Evolutionary conservation across 2,329 filamentous ascomycete genomes (phyloP).

Genomic region (Triangularia verruculosa): DNA sequence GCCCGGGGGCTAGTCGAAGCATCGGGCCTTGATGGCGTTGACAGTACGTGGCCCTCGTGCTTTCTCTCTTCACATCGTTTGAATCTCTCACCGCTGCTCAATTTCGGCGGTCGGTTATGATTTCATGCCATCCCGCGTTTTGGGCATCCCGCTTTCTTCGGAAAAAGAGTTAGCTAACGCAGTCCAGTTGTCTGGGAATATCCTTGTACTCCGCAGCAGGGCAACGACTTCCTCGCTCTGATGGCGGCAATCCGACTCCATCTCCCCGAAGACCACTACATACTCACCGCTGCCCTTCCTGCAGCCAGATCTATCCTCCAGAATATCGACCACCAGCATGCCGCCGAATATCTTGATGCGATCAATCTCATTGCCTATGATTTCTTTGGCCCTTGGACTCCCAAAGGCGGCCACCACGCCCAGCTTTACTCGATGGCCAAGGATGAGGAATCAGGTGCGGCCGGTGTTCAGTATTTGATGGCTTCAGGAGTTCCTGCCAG

Average conservation of each 20-base stretch:
- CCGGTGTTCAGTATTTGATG: conserved; percentile 63
- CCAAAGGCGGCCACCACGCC: conserved; percentile 68
- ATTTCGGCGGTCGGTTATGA: conserved; percentile 6
- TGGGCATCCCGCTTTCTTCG: not conserved
- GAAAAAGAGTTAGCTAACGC: conserved; percentile 13
- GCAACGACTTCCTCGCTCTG: conserved; percentile 66
- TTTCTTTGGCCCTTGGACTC: conserved; percentile 69
- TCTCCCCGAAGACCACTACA: conserved; percentile 65
- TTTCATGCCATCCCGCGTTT: not conserved
- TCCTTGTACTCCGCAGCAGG: conserved; percentile 63
- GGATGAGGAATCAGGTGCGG: conserved; percentile 63
- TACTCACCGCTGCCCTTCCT: conserved; percentile 70
- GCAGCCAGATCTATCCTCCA: conserved; percentile 63
- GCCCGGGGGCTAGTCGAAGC: conserved; percentile 65
- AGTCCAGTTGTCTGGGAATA: conserved; percentile 75
- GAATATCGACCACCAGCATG: conserved; percentile 63
- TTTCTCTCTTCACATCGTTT: conserved; percentile 1
- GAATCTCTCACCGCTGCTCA: not conserved
- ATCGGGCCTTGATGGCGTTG: conserved; percentile 71
- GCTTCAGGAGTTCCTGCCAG: conserved; percentile 63
- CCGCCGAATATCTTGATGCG: conserved; percentile 66
- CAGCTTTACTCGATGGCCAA: conserved; percentile 65
- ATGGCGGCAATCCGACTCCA: conserved; percentile 63
- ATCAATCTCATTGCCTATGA: conserved; percentile 82
- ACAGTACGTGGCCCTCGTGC: conserved; percentile 54